phyloP scores from a whole-genome alignment of 331 rosid species.

The Stylosanthes scabra region DNA sequence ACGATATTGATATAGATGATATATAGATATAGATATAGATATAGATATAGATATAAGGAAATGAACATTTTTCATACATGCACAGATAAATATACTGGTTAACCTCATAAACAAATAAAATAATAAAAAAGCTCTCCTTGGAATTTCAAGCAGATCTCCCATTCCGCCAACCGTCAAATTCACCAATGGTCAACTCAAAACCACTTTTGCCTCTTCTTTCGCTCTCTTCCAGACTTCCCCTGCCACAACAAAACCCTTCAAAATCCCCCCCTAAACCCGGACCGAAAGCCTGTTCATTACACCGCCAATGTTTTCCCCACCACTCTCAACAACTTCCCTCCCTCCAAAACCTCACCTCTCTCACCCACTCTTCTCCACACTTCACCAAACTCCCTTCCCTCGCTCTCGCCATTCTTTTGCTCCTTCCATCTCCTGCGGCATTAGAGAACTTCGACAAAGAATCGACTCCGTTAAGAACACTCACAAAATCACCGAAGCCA shows the following conservation, averaged over 20 bases:
- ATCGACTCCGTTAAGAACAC: slow-evolving; percentile 66
- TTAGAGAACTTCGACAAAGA: slow-evolving; percentile 69
- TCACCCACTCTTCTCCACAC: slow-evolving; percentile 12
- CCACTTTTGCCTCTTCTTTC: not conserved
- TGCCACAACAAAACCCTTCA: not conserved
- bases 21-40: too few relatives aligned
- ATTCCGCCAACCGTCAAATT: too few relatives aligned
- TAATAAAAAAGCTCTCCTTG: too few relatives aligned
- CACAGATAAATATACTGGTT: too few relatives aligned
- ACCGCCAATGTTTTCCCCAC: slow-evolving; percentile 36
- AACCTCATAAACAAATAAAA: too few relatives aligned
- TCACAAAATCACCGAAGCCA: slow-evolving; percentile 91
- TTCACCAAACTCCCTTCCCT: slow-evolving; percentile 36
- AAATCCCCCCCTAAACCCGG: not conserved
- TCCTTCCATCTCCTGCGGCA: slow-evolving; percentile 49
- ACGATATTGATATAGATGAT: too few relatives aligned
- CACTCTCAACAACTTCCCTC: slow-evolving; percentile 20
- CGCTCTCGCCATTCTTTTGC: slow-evolving; percentile 23
- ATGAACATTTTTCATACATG: too few relatives aligned
- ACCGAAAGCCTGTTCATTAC: not conserved
- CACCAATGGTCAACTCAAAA: not conserved
- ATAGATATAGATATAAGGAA: too few relatives aligned
- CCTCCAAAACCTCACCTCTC: slow-evolving; percentile 44
- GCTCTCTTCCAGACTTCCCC: not conserved
- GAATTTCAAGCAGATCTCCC: too few relatives aligned